These are phyloP conservation scores for Harringtonia lauricola DNA, from an alignment of 2,329 filamentous ascomycete species.

Conservation along the genomic window DNA sequence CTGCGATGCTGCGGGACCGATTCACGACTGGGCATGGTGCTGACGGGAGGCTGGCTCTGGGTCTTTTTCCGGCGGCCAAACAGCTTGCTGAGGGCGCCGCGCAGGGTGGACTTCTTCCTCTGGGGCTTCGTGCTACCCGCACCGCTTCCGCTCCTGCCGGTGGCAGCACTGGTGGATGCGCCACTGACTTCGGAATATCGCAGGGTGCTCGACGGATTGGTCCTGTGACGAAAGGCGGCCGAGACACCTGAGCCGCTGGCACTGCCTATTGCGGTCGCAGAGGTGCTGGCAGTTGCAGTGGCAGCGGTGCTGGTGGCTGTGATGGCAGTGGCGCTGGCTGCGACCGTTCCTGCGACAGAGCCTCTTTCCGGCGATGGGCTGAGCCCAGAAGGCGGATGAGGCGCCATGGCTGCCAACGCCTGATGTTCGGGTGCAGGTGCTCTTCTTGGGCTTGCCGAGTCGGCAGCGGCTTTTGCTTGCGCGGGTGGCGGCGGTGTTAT, in stretches of 20 bases:
- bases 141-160: neutral
- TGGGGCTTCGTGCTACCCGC: constrained; percentile 22
- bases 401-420: too few species aligned
- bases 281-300: constrained; percentile 1
- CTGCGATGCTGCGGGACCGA: constrained; percentile 32
- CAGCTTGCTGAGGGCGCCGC: constrained; percentile 42
- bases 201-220: constrained; percentile 27
- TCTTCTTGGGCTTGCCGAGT: too few species aligned
- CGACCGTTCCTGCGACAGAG: neutral
- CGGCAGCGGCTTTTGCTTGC: too few species aligned
- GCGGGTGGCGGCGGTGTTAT: too few species aligned
- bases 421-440: too few species aligned
- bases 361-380: neutral
- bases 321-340: neutral
- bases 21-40: constrained; percentile 16
- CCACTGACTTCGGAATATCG: constrained; percentile 37
- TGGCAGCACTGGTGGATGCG: constrained; percentile 19
- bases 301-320: neutral
- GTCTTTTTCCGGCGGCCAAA: constrained; percentile 47
- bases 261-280: too few species aligned
- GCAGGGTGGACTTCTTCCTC: constrained; percentile 47
- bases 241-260: constrained; percentile 3
- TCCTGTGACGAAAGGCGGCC: constrained; percentile 15
- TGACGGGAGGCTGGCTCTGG: constrained; percentile 19
- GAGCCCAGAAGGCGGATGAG: too few species aligned